These are phyloP conservation scores for Cladosporium sp. DNA, from an alignment of 2,329 filamentous ascomycete genomes.

Conservation along the genomic window DNA sequence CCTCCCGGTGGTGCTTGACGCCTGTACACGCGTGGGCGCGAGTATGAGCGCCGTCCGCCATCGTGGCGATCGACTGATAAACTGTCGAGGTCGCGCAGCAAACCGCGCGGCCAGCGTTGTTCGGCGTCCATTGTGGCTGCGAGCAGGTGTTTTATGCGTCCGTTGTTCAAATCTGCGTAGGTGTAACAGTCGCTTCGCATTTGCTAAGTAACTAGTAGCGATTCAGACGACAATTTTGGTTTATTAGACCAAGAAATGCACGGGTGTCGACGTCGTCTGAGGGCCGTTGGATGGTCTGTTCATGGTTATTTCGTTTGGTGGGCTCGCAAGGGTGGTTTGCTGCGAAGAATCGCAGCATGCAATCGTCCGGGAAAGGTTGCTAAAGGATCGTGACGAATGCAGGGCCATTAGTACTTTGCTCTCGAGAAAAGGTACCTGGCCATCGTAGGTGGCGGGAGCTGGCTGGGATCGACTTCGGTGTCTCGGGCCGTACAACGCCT, in stretches of 20 bases:
- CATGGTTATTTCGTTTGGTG: no score
- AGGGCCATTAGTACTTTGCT: no score
- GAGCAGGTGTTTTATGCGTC: neutral
- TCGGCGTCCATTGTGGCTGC: constrained; percentile 7
- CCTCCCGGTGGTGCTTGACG: neutral
- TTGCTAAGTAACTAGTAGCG: neutral
- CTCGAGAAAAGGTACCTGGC: no score
- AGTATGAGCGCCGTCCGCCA: neutral
- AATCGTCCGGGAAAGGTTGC: no score
- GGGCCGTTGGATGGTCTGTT: no score
- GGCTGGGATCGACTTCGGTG: neutral
- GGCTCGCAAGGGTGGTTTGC: no score
- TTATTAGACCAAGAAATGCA: no score
- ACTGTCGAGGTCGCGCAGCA: constrained; percentile 7
- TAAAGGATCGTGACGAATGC: no score
- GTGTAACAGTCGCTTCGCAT: neutral
- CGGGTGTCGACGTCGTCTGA: no score
- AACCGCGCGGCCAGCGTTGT: constrained; percentile 8
- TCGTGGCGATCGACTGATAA: constrained; percentile 8
- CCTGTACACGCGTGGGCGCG: constrained; percentile 6
- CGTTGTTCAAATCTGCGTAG: neutral
- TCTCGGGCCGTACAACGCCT: neutral
- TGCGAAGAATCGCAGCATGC: no score
- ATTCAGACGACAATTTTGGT: no score
- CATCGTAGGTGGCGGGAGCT: neutral